These are phyloP conservation scores for Vitis rotundifolia DNA, from an alignment of 164 flowering plant genomes.

Conservation along the genomic window DNA sequence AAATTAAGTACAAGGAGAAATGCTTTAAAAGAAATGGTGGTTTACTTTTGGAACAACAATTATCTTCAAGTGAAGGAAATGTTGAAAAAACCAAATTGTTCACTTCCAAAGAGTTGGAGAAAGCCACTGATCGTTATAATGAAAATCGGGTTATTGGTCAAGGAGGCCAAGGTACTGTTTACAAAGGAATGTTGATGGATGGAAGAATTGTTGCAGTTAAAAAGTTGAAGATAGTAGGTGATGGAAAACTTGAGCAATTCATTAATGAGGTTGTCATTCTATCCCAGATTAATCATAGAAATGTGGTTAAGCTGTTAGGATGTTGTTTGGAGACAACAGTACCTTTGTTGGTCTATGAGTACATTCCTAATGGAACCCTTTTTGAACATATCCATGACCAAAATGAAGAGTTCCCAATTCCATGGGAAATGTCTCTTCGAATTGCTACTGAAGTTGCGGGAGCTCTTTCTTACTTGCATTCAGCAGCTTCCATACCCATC, in stretches of 20 bases:
- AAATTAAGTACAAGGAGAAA: not conserved
- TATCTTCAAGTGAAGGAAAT: not conserved
- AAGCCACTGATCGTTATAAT: slow-evolving; percentile 7
- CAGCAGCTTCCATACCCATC: slow-evolving; percentile 8
- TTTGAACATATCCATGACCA: slow-evolving; percentile 14
- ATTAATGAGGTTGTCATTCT: slow-evolving; percentile 23
- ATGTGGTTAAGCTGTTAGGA: slow-evolving; percentile 16
- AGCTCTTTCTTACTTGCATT: slow-evolving; percentile 2
- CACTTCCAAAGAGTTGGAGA: not conserved
- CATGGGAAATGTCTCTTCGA: slow-evolving; percentile 17
- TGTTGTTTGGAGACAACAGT: slow-evolving; percentile 17
- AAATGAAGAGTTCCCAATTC: not conserved
- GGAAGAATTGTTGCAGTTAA: slow-evolving; percentile 21
- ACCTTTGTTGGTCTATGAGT: slow-evolving; percentile 22
- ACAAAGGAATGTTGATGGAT: slow-evolving; percentile 20
- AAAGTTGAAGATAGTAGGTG: slow-evolving; percentile 9
- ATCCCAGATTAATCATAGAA: slow-evolving; percentile 24
- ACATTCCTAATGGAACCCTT: slow-evolving; percentile 23
- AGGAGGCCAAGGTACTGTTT: slow-evolving; percentile 13
- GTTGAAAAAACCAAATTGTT: slow-evolving; percentile 5
- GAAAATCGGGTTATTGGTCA: slow-evolving; percentile 5
- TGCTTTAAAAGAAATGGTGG: slow-evolving; percentile 1
- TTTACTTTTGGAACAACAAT: slow-evolving; percentile 1
- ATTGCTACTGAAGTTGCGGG: slow-evolving; percentile 15
- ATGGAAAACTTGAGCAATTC: slow-evolving; percentile 16